Conservation (phyloP, 148 eudicot genomes). For the Persicaria maculosa region DNA sequence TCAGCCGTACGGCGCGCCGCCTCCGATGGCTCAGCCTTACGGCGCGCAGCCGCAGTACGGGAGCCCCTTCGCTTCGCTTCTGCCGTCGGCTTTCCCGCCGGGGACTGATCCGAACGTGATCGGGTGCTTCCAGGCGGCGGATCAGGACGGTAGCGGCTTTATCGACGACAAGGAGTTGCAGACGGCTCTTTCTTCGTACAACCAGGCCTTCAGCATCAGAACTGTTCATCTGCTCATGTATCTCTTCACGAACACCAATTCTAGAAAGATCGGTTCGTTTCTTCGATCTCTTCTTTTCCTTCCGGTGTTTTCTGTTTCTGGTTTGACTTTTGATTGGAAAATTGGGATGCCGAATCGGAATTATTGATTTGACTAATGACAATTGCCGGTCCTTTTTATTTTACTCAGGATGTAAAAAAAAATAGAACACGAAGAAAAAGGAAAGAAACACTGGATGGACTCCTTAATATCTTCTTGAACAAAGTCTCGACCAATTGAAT, state of each 20-base stretch:
- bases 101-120: conserved; percentile 81
- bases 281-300: conserved; percentile 9
- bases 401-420: too few species aligned
- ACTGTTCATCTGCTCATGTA: conserved; percentile 91
- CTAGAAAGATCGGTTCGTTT: conserved; percentile 65
- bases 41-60: conserved; percentile 30
- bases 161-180: conserved; percentile 91
- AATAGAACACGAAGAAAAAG: too few species aligned
- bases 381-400: too few species aligned
- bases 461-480: too few species aligned
- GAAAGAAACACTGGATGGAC: too few species aligned
- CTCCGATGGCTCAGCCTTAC: conserved; percentile 26
- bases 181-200: conserved; percentile 59
- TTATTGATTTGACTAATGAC: neutral
- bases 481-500: too few species aligned
- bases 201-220: conserved; percentile 69
- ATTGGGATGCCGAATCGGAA: neutral
- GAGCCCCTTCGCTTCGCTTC: conserved; percentile 57
- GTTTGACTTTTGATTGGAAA: conserved; percentile 7
- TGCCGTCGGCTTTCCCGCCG: conserved; percentile 78
- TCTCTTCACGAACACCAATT: conserved; percentile 54
- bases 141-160: conserved; percentile 73
- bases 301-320: neutral
- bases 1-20: conserved; percentile 12
- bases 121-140: conserved; percentile 71